Percentiles rank a stretch among this genome's conserved stretches.
These are phyloP conservation scores for Leccinum variicolor DNA, from an alignment of 768 basidiomycete species.

Conservation along the genomic window DNA sequence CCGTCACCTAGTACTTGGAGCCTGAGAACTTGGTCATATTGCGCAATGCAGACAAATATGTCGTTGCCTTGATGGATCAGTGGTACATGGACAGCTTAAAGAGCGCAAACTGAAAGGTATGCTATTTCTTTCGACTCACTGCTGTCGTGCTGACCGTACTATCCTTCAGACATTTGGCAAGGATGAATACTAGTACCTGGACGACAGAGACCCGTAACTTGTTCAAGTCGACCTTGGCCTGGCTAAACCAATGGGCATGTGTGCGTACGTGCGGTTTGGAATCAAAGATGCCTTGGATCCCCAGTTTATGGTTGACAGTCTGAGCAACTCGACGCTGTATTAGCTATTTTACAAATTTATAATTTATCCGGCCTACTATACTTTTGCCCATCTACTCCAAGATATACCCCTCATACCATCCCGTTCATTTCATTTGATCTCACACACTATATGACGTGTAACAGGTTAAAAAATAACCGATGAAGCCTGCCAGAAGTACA, in stretches of 20 bases:
- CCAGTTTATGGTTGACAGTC: slow-evolving; percentile 91
- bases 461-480: slow-evolving; percentile 92
- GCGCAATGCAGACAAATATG: slow-evolving; percentile 93
- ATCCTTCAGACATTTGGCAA: slow-evolving; percentile 59
- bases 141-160: slow-evolving; percentile 1
- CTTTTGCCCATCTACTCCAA: slow-evolving; percentile 87
- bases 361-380: slow-evolving; percentile 94
- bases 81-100: slow-evolving; percentile 96
- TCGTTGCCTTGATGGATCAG: slow-evolving; percentile 97
- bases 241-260: slow-evolving; percentile 99
- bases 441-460: slow-evolving; percentile 39
- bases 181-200: slow-evolving; percentile 93
- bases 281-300: slow-evolving; percentile 94
- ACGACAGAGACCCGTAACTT: slow-evolving; percentile 86
- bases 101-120: slow-evolving; percentile 76
- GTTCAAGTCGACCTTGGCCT: slow-evolving; percentile 89
- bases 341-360: no score
- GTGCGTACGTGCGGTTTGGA: slow-evolving; percentile 97
- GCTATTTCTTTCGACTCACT: slow-evolving; percentile 25
- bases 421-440: neutral
- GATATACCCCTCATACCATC: slow-evolving; percentile 44
- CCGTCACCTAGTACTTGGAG: slow-evolving; percentile 92
- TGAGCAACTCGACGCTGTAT: slow-evolving; percentile 90
- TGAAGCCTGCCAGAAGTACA: slow-evolving; percentile 88
- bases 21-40: slow-evolving; percentile 90